Conservation (phyloP, 306 rosid species). For the Rubus parviflorus region DNA sequence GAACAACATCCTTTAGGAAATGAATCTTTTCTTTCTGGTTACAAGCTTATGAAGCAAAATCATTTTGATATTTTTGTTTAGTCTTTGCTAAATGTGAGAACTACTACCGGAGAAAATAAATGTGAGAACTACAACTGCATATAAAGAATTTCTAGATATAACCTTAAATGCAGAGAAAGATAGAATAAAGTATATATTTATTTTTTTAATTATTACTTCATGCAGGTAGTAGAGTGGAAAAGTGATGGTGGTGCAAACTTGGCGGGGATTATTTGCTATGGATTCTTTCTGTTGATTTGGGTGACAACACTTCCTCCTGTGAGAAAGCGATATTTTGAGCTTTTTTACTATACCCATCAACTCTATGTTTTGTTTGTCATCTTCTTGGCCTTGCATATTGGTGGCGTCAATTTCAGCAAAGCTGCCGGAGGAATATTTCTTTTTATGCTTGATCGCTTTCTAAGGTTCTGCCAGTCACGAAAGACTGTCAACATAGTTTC, state of each 20-base stretch:
- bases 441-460: constrained; percentile 61
- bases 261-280: constrained; percentile 58
- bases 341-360: constrained; percentile 71
- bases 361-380: constrained; percentile 53
- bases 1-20: neutral
- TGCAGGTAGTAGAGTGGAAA: constrained; percentile 55
- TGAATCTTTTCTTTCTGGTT: neutral
- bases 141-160: neutral
- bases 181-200: neutral
- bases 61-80: neutral
- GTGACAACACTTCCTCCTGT: constrained; percentile 62
- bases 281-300: constrained; percentile 62
- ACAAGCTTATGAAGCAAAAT: neutral
- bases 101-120: no score
- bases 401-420: constrained; percentile 53
- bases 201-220: neutral
- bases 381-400: constrained; percentile 63
- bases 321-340: constrained; percentile 51
- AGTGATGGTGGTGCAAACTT: constrained; percentile 55
- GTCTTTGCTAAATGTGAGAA: neutral
- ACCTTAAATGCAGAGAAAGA: neutral
- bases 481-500: constrained; percentile 51
- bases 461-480: constrained; percentile 65
- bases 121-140: neutral
- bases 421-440: constrained; percentile 65